phyloP scores from a whole-genome alignment of 2,329 filamentous ascomycete genomes.

The Emergomyces orientalis region DNA sequence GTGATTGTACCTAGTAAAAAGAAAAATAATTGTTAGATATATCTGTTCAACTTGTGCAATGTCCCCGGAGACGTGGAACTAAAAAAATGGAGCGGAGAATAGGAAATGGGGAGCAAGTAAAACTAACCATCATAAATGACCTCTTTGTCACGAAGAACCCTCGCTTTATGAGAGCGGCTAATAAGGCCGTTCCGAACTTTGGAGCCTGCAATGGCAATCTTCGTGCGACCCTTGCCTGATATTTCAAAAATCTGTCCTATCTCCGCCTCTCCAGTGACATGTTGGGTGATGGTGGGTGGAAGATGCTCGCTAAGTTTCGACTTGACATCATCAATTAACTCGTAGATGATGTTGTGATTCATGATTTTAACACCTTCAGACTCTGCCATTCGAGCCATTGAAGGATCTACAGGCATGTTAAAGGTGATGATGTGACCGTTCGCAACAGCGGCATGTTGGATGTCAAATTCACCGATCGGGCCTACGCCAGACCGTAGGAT shows the following conservation, averaged over 20 bases:
- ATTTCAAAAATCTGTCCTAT: slow-evolving; percentile 76
- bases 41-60: background rate
- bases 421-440: slow-evolving; percentile 75
- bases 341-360: slow-evolving; percentile 62
- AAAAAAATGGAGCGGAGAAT: slow-evolving; percentile 3
- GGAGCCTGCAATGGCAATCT: slow-evolving; percentile 73
- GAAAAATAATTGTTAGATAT: slow-evolving; percentile 10
- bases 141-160: slow-evolving; percentile 61
- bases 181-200: slow-evolving; percentile 75
- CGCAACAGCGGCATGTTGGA: slow-evolving; percentile 75
- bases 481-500: slow-evolving; percentile 73
- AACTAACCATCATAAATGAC: slow-evolving; percentile 72
- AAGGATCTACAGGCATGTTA: slow-evolving; percentile 60
- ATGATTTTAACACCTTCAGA: slow-evolving; percentile 64
- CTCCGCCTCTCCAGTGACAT: slow-evolving; percentile 80
- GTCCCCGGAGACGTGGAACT: background rate
- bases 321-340: slow-evolving; percentile 42
- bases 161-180: slow-evolving; percentile 53
- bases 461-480: slow-evolving; percentile 70
- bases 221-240: slow-evolving; percentile 61
- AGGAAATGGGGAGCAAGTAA: slow-evolving; percentile 6
- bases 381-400: slow-evolving; percentile 62
- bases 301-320: slow-evolving; percentile 60
- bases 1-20: slow-evolving; percentile 56
- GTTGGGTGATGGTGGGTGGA: slow-evolving; percentile 54